These are phyloP conservation scores for Corylus americana DNA, from an alignment of 306 rosid species.

Conservation along the genomic window DNA sequence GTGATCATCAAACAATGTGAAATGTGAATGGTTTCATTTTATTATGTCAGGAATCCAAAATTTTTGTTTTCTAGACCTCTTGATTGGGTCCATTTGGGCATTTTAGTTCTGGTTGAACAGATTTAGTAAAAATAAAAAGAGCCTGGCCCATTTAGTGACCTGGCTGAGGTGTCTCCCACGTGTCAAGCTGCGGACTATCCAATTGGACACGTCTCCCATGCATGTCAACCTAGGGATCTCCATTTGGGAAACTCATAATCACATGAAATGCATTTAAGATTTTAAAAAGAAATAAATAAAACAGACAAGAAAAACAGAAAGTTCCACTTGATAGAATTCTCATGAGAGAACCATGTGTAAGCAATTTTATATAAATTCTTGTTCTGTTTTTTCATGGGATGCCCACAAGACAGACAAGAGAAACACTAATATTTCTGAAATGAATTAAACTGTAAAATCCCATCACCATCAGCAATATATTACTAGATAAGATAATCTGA, in stretches of 20 bases:
- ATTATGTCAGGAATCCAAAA: no score
- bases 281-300: neutral
- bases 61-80: no score
- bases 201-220: neutral
- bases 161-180: neutral
- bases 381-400: neutral
- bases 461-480: neutral
- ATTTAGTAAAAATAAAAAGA: neutral
- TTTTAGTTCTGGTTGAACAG: no score
- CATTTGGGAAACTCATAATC: neutral
- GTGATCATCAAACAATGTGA: no score
- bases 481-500: neutral
- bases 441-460: conserved; percentile 16
- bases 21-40: no score
- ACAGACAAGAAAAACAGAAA: neutral
- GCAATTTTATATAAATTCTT: neutral
- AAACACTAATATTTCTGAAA: neutral
- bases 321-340: neutral
- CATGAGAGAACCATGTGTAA: neutral
- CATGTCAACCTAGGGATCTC: neutral
- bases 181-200: neutral
- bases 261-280: no score
- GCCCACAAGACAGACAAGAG: neutral
- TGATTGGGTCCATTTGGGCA: no score
- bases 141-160: neutral